These are phyloP conservation scores for Capronia epimyces DNA, from an alignment of 2,329 filamentous ascomycete species.

Conservation along the genomic window DNA sequence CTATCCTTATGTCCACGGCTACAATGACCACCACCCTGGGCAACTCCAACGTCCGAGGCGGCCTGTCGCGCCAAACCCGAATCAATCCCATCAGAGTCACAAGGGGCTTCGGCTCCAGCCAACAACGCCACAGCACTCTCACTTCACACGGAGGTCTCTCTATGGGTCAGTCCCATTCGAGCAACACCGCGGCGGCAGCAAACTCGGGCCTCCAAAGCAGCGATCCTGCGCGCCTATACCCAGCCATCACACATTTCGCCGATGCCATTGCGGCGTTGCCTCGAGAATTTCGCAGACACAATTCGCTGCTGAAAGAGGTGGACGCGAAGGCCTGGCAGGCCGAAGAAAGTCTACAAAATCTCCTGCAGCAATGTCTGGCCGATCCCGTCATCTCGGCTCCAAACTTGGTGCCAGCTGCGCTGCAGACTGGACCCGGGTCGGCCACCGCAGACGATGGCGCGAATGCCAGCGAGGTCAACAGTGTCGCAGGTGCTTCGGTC, in stretches of 20 bases:
- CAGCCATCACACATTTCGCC: conserved; percentile 70
- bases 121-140: conserved; percentile 34
- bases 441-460: conserved; percentile 15
- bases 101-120: conserved; percentile 40
- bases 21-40: conserved; percentile 26
- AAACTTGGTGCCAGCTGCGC: conserved; percentile 5
- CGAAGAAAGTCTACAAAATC: conserved; percentile 71
- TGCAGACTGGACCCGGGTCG: conserved; percentile 17
- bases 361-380: conserved; percentile 53
- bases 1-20: conserved; percentile 22
- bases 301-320: conserved; percentile 92
- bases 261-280: conserved; percentile 88
- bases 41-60: conserved; percentile 28
- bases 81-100: conserved; percentile 48
- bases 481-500: conserved; percentile 20
- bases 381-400: conserved; percentile 11
- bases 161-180: conserved; percentile 22
- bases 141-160: conserved; percentile 30
- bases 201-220: conserved; percentile 20
- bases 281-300: conserved; percentile 91
- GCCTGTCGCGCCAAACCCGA: conserved; percentile 40
- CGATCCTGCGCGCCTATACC: conserved; percentile 52
- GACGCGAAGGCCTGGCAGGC: conserved; percentile 92
- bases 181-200: conserved; percentile 14
- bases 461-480: conserved; percentile 21